phyloP scores from a whole-genome alignment of 2,329 filamentous ascomycete species.

The Exserohilum turcica region DNA sequence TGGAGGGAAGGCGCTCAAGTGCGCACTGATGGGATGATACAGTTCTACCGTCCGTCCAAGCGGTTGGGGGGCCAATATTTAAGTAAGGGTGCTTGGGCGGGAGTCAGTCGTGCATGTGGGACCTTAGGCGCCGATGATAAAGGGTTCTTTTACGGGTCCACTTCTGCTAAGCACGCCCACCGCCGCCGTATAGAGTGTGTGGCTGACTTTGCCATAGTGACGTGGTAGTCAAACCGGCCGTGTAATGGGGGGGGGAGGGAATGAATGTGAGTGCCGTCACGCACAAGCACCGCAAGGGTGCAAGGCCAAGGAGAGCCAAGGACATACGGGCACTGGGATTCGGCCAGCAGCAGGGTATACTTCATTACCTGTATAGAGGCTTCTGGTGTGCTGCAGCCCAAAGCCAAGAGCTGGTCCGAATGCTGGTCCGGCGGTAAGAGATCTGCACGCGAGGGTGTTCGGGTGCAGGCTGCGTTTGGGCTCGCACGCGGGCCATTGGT shows the following conservation, averaged over 20 bases:
- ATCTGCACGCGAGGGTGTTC: slow-evolving; percentile 20
- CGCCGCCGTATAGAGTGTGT: slow-evolving; percentile 29
- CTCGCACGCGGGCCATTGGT: slow-evolving; percentile 15
- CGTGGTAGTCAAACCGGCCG: slow-evolving; percentile 42
- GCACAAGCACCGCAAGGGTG: slow-evolving; percentile 47
- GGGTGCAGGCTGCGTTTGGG: slow-evolving; percentile 22
- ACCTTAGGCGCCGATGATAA: slow-evolving; percentile 24
- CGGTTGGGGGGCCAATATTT: slow-evolving; percentile 18
- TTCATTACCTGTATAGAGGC: slow-evolving; percentile 27
- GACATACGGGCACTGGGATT: slow-evolving; percentile 34
- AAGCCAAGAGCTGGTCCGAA: slow-evolving; percentile 22
- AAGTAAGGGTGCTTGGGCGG: slow-evolving; percentile 28
- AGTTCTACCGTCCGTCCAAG: slow-evolving; percentile 14
- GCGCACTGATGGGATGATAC: slow-evolving; percentile 13
- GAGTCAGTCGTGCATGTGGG: slow-evolving; percentile 23
- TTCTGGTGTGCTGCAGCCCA: slow-evolving; percentile 33
- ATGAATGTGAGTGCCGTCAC: slow-evolving; percentile 31
- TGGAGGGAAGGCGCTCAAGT: slow-evolving; percentile 24
- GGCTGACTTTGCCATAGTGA: slow-evolving; percentile 38
- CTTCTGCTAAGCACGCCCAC: slow-evolving; percentile 37
- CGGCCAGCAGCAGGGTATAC: slow-evolving; percentile 34
- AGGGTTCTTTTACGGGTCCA: slow-evolving; percentile 24
- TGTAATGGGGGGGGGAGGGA: slow-evolving; percentile 36
- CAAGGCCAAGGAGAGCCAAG: slow-evolving; percentile 43
- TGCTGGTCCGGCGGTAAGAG: slow-evolving; percentile 23